Conservation (phyloP, 805 yeast species). For the Candida cerambycidarum region DNA sequence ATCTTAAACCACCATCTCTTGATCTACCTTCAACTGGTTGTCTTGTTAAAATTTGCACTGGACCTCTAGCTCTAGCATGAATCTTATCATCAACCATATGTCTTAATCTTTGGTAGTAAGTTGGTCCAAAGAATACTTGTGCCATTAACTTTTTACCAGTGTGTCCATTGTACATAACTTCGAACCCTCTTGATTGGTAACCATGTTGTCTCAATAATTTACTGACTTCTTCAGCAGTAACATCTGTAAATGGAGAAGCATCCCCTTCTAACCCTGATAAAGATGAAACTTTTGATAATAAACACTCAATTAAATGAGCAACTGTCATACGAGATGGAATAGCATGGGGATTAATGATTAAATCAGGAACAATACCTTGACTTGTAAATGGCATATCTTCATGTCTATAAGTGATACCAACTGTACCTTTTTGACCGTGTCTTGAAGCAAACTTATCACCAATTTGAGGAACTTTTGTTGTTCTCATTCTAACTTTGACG, state of each 20-base stretch:
- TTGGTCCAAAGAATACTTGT: conserved; percentile 99
- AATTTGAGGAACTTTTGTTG: conserved; percentile 97
- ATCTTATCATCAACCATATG: conserved; percentile 99
- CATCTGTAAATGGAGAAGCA: conserved; percentile 98
- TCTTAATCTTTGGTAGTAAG: conserved; percentile 96
- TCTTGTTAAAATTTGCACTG: conserved; percentile 95
- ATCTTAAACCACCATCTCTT: conserved; percentile 98
- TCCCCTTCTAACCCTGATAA: conserved; percentile 97
- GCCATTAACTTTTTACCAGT: conserved; percentile 98
- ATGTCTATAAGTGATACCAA: conserved; percentile 97
- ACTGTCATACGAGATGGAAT: conserved; percentile 99
- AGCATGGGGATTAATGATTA: conserved; percentile 98
- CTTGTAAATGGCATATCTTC: conserved; percentile 98
- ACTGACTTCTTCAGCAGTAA: conserved; percentile 96
- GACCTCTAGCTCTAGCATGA: conserved; percentile 99
- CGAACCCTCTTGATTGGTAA: conserved; percentile 97
- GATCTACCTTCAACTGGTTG: conserved; percentile 99
- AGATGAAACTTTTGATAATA: conserved; percentile 91
- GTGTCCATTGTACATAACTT: conserved; percentile 98
- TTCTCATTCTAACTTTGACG: conserved; percentile 98
- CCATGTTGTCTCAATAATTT: conserved; percentile 91
- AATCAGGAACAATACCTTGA: conserved; percentile 96
- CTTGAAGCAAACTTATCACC: conserved; percentile 99
- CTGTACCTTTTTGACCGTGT: conserved; percentile 99
- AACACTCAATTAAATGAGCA: conserved; percentile 98